Evolutionary conservation across 1,284 basidiomycete genomes (phyloP), one percentile per base, ranked within the genome.

Genomic region (Somion occarium): DNA sequence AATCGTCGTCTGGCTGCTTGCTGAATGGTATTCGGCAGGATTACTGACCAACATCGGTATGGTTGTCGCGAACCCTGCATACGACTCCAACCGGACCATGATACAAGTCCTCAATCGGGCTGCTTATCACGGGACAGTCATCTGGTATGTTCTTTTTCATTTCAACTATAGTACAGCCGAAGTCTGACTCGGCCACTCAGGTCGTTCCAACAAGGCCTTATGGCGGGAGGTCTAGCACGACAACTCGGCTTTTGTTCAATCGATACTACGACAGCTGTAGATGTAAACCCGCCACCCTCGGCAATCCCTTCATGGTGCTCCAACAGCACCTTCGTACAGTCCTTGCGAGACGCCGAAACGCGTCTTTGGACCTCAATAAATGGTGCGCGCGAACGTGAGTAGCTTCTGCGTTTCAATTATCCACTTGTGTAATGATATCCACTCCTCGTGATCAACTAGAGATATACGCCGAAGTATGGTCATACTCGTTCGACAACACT

Each of bases 111-210:
- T 74, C 47, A 61, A 65, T 49, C 66, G 72, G 41, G 62, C 63
- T 4, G 64, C 66, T n/a, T 74, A 74, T 57, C 73, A 76, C 56
- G 72, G 73, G 11, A 72, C 73, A 24, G 72, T 74, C 18, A 62
- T 69, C 7, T 75, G 73, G 68, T 60, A 12, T 39, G 51, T 15
- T 23, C 25, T 18, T 20, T 47, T 27, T 13, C 20, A 27, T 46
- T 37, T 11, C 34, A 11, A n/a, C 9, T 37, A 37, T 23, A 3
- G 13, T 2, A 1, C 20, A 23, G 19, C 5, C 27, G n/a, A 46
- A 18, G 18, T 50, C 38, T 61, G n/a, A 27, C 1, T 46, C 3
- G 26, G 26, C 18, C 18, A 12, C 23, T 2, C 44, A 55, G 56
- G 58, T 67, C 67, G 2, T 74, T 69, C 66, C 71, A 73, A 60